Base-by-base conservation (phyloP, 768 basidiomycete species). In the Boletus fagicola region DNA sequence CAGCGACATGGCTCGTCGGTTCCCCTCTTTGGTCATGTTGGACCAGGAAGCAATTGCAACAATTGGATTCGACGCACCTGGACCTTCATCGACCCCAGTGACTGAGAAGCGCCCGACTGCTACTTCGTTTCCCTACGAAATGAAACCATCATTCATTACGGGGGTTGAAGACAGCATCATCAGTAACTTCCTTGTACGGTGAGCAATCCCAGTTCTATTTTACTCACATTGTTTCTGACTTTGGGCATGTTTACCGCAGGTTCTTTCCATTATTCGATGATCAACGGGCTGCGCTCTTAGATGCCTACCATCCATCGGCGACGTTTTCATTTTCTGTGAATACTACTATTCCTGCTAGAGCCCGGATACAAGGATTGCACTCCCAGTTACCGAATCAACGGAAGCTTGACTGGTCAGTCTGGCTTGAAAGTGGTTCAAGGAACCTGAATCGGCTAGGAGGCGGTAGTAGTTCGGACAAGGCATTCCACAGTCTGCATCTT, bases 251-350 rank as follows among this genome's bases (percentile, higher is more conserved):
- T 54, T 40, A 9, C 39, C 8, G 12, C 59, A 95, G 92, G 49
- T 97, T 88, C 74, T 94, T 98, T 75, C 83, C 87, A 10, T 70
- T 84, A 2, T 95, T 91, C 71, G 97, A 99, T 70, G 80, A 75
- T 20, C 83, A 90, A 61, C 85, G 96, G 18, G 73, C 79, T 0
- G 74, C 78, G 0, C 80, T 98, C 7, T 66, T 82, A 16, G 78
- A 87, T 46, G 92, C 81, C 20, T 99, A 98, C 69, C 83, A 90
- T 57, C 84, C 90, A 1, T 75, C 82, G 12, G 90, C 95, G n/a
- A 95, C 94, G 9, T 94, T 98, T 70, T 97, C 94, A 1, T 90
- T 87, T 69, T 89, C 88, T 20, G 83, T 84, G 64, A 95, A 94
- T 69, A 95, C 94, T 1, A 69, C 82, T 7, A 89, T 95, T 59